Percentiles rank a stretch among this genome's conserved stretches.
These are phyloP conservation scores for Akanthomyces lecanii DNA, from an alignment of 2,329 filamentous ascomycete species.

Conservation along the genomic window DNA sequence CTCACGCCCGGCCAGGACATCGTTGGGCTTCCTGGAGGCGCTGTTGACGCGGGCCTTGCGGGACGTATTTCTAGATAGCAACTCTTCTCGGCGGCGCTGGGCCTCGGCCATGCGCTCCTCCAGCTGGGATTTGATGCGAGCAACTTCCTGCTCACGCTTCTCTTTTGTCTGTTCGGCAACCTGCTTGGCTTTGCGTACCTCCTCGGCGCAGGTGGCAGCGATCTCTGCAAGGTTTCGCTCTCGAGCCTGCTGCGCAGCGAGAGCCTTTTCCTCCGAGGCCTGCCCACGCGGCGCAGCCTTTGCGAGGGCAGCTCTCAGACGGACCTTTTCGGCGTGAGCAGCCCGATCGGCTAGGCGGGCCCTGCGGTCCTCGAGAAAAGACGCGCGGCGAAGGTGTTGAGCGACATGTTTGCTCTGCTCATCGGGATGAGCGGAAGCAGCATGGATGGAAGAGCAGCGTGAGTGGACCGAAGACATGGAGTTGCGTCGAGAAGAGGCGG, in stretches of 20 bases:
- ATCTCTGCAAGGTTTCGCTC: constrained; percentile 80
- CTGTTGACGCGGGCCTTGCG: constrained; percentile 53
- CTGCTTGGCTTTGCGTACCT: constrained; percentile 77
- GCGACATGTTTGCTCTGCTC: constrained; percentile 73
- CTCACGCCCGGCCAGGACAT: constrained; percentile 45
- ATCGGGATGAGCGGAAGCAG: constrained; percentile 47
- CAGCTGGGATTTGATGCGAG: constrained; percentile 67
- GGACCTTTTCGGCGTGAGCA: constrained; percentile 78
- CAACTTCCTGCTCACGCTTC: constrained; percentile 69
- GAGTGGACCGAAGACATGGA: constrained; percentile 74
- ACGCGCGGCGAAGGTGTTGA: constrained; percentile 73
- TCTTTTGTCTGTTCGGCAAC: constrained; percentile 80
- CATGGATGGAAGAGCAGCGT: constrained; percentile 57
- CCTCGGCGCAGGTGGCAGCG: constrained; percentile 74
- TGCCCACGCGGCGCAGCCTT: constrained; percentile 64
- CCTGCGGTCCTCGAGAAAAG: constrained; percentile 76
- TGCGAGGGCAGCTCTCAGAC: constrained; percentile 67
- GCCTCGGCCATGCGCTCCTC: constrained; percentile 77
- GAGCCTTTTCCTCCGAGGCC: constrained; percentile 69
- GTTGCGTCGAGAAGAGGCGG: constrained; percentile 73
- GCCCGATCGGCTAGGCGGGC: constrained; percentile 75
- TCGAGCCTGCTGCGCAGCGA: constrained; percentile 72
- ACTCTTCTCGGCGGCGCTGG: constrained; percentile 64
- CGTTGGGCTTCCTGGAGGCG: constrained; percentile 46
- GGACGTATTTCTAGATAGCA: constrained; percentile 51